Base-by-base conservation (phyloP, 768 basidiomycete genomes). In the Myochromella boudieri region DNA sequence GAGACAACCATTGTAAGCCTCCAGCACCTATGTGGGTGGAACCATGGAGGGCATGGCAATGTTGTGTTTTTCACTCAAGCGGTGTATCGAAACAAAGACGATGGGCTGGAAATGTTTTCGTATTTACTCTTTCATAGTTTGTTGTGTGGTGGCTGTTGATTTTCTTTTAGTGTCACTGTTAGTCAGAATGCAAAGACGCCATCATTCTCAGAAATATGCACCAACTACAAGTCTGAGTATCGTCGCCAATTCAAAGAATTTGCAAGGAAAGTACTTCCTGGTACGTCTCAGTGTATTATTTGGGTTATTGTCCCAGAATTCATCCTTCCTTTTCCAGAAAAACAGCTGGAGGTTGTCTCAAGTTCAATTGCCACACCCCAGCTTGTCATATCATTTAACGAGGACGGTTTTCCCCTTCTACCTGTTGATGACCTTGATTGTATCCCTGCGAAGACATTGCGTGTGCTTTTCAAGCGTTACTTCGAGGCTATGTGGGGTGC, bases 11-110 rank as follows among this genome's bases (percentile, higher is more conserved):
- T n/a, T n/a, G n/a, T n/a, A n/a, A n/a, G n/a, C n/a, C n/a, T n/a
- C n/a, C 37, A 14, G n/a, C n/a, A 39, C n/a, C 37, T 39, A 14
- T 39, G 37, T 39, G 37, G 37, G n/a, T 22, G 37, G 20, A 24
- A 24, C 12, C 25, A 24, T 20, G 18, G 15, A n/a, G 37, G 37
- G 8, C 18, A 39, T 20, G 37, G 37, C 15, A 24, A 39, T 25
- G 37, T 39, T 11, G 21, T 39, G 12, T 39, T 39, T 20, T 39
- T 39, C 20, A 14, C 25, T 10, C 37, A 39, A 26, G 37, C 20
- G 11, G 37, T n/a, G 14, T 39, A 22, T 20, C 37, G 37, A 22
- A 24, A 39, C 20, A 15, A 24, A 8, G 24, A 22, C 8, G 20
- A 22, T 39, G 8, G 11, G 3, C 9, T 39, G 37, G 25, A 22